A percentile compares a stretch with the other conserved stretches of the same genome.
Conservation (phyloP, 768 basidiomycete genomes). For the Crucibulum laeve region DNA sequence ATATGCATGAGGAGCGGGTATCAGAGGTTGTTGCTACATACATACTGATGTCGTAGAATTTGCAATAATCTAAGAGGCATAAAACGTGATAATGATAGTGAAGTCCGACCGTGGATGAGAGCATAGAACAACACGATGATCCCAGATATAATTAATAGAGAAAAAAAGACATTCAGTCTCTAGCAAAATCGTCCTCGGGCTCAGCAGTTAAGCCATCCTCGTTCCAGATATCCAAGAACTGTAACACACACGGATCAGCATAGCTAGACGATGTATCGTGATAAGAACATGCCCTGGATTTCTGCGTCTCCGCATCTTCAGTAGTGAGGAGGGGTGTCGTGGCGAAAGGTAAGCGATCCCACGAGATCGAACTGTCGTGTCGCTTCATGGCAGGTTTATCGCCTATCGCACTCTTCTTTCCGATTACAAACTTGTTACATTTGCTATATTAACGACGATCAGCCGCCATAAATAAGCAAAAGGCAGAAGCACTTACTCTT, state of each 20-base stretch:
- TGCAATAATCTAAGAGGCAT: not conserved
- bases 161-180: not conserved
- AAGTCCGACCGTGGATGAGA: not conserved
- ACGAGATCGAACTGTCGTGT: slow-evolving; percentile 58
- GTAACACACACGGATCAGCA: slow-evolving; percentile 1
- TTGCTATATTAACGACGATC: slow-evolving; percentile 51
- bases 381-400: slow-evolving; percentile 74
- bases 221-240: slow-evolving; percentile 81
- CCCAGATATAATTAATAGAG: not conserved
- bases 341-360: slow-evolving; percentile 73
- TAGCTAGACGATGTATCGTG: not conserved
- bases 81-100: not conserved
- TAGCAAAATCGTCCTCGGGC: slow-evolving; percentile 42
- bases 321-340: slow-evolving; percentile 52
- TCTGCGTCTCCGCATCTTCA: slow-evolving; percentile 60
- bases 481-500: slow-evolving; percentile 70
- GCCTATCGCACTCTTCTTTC: slow-evolving; percentile 87
- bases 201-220: slow-evolving; percentile 75
- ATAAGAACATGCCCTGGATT: slow-evolving; percentile 47
- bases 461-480: not conserved
- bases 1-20: not conserved
- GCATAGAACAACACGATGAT: not conserved
- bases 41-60: not conserved
- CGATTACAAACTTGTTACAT: slow-evolving; percentile 81
- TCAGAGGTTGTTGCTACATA: not conserved